Evolutionary conservation across 2,329 filamentous ascomycete genomes (phyloP), one percentile per base, ranked within the genome.

Genomic region (Cladophialophora bantiana): DNA sequence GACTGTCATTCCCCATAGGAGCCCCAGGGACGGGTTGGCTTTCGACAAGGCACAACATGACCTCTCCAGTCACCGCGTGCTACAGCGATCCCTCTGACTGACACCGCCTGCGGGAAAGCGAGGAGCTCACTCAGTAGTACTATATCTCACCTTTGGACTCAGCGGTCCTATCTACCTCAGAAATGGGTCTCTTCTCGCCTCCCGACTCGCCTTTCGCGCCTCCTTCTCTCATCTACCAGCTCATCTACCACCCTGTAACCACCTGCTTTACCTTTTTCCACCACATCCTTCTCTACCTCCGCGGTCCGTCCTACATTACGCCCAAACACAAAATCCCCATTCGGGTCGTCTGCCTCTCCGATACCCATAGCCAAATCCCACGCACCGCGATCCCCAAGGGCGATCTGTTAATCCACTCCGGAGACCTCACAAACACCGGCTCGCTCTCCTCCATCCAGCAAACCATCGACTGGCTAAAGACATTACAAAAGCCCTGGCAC

Each of bases 321-420:
- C 84, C 87, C 1, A 80, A 83, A 52, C 71, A 76, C 63, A 82
- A 81, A 64, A 82, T 81, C 0, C 80, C 86, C 6, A 86, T 97
- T 75, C 88, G 89, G 67, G 85, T 97, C 32, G 91, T 97, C 70
- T 96, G 92, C 79, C 88, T 97, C 70, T 94, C 93, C 9, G 94
- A 97, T 79, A 97, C 94, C 0, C 94, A 97, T 80, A 88, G 87
- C 67, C 83, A 85, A 50, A 83, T 83, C 9, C 80, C 87, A 7
- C 73, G 78, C 18, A 56, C 52, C 3, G 45, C 66, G 3, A 57
- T 71, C 7, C 93, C 93, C 0, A 79, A 85, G 9, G 94, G 93
- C 64, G 93, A 97, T 77, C 83, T 97, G 26, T 86, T 98, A 57
- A 90, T 98, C 73, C 94, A 97, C 76, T 91, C 93, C 1, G 94